A percentile compares a stretch with the other conserved stretches of the same genome.
Conservation (phyloP, 768 basidiomycete genomes). For the Lentinus tigrinus region DNA sequence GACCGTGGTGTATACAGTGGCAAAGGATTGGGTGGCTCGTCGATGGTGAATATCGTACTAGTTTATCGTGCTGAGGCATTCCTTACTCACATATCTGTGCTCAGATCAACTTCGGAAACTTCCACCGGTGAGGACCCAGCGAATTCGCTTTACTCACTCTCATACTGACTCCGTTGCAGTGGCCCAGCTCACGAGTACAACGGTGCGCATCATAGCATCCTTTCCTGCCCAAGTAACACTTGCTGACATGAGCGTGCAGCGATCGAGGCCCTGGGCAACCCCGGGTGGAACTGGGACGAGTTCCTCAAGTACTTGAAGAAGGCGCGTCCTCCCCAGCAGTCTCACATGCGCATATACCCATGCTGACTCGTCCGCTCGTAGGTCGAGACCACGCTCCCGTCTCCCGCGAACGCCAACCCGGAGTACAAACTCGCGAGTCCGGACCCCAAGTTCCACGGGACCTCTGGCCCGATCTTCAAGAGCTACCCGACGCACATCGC, state of each 20-base stretch:
- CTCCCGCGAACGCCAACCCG: neutral
- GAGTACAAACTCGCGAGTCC: neutral
- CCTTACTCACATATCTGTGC: neutral
- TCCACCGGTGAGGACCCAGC: conserved; percentile 15
- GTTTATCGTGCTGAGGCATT: conserved; percentile 26
- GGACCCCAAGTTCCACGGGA: neutral
- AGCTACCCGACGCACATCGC: conserved; percentile 5
- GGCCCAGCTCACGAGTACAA: conserved; percentile 27
- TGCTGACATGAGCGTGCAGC: neutral
- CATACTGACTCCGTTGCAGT: neutral
- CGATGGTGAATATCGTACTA: neutral
- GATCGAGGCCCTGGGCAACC: conserved; percentile 41
- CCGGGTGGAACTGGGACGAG: conserved; percentile 53
- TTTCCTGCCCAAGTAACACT: neutral
- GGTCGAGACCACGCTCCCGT: neutral
- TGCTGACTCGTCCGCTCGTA: neutral
- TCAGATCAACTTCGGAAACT: conserved; percentile 38
- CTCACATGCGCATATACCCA: no score
- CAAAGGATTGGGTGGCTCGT: conserved; percentile 34
- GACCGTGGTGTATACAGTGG: conserved; percentile 11
- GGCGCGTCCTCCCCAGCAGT: neutral
- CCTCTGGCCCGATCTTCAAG: conserved; percentile 14
- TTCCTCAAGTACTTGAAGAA: conserved; percentile 39
- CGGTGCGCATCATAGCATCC: conserved; percentile 8
- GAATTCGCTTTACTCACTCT: neutral